These are phyloP conservation scores for Hemisphaericaspora lyxosophila DNA, from an alignment of 1,139 yeast genomes.

Conservation along the genomic window DNA sequence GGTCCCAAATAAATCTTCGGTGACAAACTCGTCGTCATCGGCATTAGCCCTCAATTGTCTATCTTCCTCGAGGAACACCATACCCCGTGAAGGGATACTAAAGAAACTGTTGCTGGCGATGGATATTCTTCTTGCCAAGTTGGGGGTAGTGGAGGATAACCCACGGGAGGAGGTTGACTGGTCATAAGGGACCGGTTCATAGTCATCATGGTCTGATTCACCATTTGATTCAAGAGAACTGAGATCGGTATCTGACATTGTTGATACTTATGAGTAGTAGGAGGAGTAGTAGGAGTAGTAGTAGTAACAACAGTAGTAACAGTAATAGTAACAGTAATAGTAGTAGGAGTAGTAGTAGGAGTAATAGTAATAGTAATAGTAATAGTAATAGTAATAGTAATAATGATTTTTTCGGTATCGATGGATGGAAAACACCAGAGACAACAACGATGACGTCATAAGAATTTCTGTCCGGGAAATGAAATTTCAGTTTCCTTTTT, in stretches of 20 bases:
- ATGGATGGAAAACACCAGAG: no score
- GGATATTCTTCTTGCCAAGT: slow-evolving; percentile 16
- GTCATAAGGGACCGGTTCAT: slow-evolving; percentile 7
- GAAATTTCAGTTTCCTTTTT: no score
- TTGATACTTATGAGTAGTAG: no score
- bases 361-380: no score
- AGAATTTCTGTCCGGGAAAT: no score
- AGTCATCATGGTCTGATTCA: background rate
- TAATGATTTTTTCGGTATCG: no score
- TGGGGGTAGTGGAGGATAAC: slow-evolving; percentile 4
- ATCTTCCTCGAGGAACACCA: slow-evolving; percentile 7
- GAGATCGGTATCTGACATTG: background rate
- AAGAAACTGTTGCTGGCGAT: slow-evolving; percentile 16
- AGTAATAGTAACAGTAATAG: no score
- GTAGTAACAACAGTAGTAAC: no score
- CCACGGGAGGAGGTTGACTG: background rate
- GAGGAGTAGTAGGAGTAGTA: no score
- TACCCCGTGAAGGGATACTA: background rate
- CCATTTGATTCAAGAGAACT: slow-evolving; percentile 3
- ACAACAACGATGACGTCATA: no score
- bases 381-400: no score
- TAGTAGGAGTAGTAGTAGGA: no score
- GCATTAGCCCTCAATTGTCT: slow-evolving; percentile 5
- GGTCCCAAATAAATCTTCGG: slow-evolving; percentile 16
- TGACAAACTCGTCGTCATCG: slow-evolving; percentile 7